phyloP scores from a whole-genome alignment of 805 yeast genomes.

The Yarrowia sp. region DNA sequence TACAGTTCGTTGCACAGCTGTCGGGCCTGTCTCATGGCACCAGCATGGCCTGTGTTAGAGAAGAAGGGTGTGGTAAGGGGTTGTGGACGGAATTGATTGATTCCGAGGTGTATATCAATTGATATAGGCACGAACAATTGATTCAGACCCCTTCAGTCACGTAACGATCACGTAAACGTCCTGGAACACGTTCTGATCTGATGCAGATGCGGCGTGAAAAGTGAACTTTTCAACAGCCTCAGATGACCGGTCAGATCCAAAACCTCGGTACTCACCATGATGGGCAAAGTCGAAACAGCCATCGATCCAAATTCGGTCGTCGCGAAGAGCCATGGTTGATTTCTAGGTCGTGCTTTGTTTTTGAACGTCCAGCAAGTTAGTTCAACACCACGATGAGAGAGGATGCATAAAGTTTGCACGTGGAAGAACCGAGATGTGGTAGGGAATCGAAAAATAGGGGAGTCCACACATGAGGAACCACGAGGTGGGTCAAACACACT shows the following conservation, averaged over 20 bases:
- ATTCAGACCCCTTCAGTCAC: no score
- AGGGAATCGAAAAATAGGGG: no score
- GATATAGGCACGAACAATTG: neutral
- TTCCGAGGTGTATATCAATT: neutral
- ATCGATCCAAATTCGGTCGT: constrained; percentile 82
- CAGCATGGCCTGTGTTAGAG: constrained; percentile 69
- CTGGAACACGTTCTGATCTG: no score
- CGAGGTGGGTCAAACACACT: no score
- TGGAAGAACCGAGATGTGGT: constrained; percentile 1
- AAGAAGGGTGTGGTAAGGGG: no score
- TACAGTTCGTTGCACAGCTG: constrained; percentile 75
- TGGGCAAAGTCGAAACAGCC: constrained; percentile 99
- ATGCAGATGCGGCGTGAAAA: no score
- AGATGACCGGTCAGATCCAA: no score
- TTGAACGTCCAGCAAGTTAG: neutral
- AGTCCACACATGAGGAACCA: no score
- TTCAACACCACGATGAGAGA: neutral
- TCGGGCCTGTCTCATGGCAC: constrained; percentile 93
- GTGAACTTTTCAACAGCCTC: no score
- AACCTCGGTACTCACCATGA: constrained; percentile 64
- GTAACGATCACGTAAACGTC: no score
- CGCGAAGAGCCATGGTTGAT: constrained; percentile 39
- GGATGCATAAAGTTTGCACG: constrained; percentile 28
- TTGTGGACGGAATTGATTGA: neutral
- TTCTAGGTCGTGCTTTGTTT: constrained; percentile 5